Evolutionary conservation across 2,329 filamentous ascomycete species (phyloP).

Genomic region (Emergomyces pasteurianus): DNA sequence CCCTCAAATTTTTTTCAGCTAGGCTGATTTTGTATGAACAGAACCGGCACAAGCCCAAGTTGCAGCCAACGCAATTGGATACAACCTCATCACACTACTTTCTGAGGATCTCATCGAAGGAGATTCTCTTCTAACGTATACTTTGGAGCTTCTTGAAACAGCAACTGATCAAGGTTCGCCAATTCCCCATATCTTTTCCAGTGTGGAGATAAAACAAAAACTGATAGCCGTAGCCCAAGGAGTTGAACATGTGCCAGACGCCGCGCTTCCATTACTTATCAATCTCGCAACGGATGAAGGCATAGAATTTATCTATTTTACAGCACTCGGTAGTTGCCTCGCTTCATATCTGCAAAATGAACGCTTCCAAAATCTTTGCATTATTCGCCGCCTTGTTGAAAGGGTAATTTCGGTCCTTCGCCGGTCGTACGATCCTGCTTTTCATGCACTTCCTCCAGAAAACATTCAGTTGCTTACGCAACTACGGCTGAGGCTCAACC

Average conservation of each 20-base stretch:
- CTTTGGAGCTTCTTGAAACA: slow-evolving; percentile 30
- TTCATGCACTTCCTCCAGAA: slow-evolving; percentile 19
- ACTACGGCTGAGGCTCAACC: slow-evolving; percentile 28
- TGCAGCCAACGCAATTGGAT: slow-evolving; percentile 24
- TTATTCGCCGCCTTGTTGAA: slow-evolving; percentile 23
- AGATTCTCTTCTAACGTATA: slow-evolving; percentile 24
- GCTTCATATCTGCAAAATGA: slow-evolving; percentile 25
- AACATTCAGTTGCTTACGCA: slow-evolving; percentile 25
- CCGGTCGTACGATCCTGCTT: slow-evolving; percentile 19
- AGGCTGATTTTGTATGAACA: slow-evolving; percentile 8
- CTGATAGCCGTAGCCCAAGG: slow-evolving; percentile 18
- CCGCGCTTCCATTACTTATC: slow-evolving; percentile 24
- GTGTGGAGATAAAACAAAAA: background rate
- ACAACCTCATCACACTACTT: slow-evolving; percentile 26
- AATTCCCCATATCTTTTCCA: background rate
- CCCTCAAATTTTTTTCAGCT: background rate
- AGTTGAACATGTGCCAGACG: slow-evolving; percentile 24
- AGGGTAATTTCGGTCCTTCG: slow-evolving; percentile 22
- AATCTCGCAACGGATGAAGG: slow-evolving; percentile 20
- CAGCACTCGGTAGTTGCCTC: slow-evolving; percentile 22
- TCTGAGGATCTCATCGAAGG: slow-evolving; percentile 21
- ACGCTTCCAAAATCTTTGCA: slow-evolving; percentile 27
- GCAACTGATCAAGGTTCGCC: slow-evolving; percentile 27
- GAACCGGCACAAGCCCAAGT: slow-evolving; percentile 30
- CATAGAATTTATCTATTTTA: slow-evolving; percentile 20